A percentile compares a stretch with the other conserved stretches of the same genome.
phyloP scores from a whole-genome alignment of 208 protist species.

The Wallacemonas collosoma region DNA sequence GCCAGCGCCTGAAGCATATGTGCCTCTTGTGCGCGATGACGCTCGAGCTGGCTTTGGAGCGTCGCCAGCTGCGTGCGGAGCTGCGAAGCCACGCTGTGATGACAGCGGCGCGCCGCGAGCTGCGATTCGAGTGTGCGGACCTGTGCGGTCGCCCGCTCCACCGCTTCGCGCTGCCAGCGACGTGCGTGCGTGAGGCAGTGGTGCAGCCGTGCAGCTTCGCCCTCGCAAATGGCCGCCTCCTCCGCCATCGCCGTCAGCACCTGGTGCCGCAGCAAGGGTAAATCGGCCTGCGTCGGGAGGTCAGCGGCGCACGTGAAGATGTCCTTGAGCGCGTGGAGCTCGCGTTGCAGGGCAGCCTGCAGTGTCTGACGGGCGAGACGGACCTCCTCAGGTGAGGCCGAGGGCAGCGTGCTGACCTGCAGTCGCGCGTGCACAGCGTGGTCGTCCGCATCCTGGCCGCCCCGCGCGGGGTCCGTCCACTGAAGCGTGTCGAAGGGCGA shows the following conservation, averaged over 20 bases:
- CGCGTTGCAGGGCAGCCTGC: neutral
- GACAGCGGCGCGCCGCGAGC: neutral
- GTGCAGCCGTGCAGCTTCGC: slow-evolving; percentile 6
- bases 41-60: slow-evolving; percentile 4
- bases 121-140: neutral
- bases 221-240: slow-evolving; percentile 18
- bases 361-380: slow-evolving; percentile 1
- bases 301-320: neutral
- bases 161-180: neutral
- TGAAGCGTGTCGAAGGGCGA: slow-evolving; percentile 7
- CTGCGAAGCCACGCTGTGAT: neutral
- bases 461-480: neutral
- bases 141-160: neutral
- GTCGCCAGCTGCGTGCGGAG: slow-evolving; percentile 1
- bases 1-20: neutral
- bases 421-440: neutral
- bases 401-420: slow-evolving; percentile 4
- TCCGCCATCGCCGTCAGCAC: slow-evolving; percentile 11
- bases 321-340: neutral
- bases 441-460: neutral
- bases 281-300: neutral
- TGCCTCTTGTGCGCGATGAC: neutral
- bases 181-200: neutral
- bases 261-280: neutral
- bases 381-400: slow-evolving; percentile 7